Percentiles rank a stretch among this genome's conserved stretches.
Evolutionary conservation across 139 green algal genomes (phyloP).

Genomic region (Diplosphaera chodatii): DNA sequence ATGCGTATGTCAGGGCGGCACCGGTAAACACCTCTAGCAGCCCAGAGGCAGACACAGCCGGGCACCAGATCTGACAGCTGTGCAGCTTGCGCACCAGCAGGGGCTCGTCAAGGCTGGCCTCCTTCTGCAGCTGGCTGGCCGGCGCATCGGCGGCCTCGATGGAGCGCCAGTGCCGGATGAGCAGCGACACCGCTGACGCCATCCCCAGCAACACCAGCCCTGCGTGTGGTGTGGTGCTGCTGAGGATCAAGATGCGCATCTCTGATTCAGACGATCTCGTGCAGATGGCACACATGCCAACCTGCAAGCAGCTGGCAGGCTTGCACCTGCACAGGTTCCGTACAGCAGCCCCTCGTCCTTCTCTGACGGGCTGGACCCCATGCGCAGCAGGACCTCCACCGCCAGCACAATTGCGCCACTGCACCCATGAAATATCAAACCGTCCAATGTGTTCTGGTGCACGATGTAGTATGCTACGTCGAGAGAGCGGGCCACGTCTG

Average conservation of each 20-base stretch:
- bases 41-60: no score
- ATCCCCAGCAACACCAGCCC: constrained; percentile 14
- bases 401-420: constrained; percentile 53
- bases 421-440: no score
- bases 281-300: no score
- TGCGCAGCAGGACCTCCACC: constrained; percentile 42
- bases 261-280: constrained; percentile 1
- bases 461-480: no score
- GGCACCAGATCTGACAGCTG: neutral
- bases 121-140: neutral
- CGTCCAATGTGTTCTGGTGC: no score
- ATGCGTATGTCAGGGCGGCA: no score
- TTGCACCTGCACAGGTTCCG: neutral
- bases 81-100: neutral
- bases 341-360: neutral
- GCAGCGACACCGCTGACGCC: constrained; percentile 24
- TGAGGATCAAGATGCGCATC: neutral
- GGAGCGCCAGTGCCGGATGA: constrained; percentile 37
- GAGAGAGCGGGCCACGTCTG: no score
- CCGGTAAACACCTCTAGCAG: no score
- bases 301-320: no score
- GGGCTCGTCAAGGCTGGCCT: neutral
- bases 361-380: constrained; percentile 7
- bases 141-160: constrained; percentile 18
- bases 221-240: no score